phyloP scores from a whole-genome alignment of 371 early-diverging fungal genomes.

The Mortierella sp. region DNA sequence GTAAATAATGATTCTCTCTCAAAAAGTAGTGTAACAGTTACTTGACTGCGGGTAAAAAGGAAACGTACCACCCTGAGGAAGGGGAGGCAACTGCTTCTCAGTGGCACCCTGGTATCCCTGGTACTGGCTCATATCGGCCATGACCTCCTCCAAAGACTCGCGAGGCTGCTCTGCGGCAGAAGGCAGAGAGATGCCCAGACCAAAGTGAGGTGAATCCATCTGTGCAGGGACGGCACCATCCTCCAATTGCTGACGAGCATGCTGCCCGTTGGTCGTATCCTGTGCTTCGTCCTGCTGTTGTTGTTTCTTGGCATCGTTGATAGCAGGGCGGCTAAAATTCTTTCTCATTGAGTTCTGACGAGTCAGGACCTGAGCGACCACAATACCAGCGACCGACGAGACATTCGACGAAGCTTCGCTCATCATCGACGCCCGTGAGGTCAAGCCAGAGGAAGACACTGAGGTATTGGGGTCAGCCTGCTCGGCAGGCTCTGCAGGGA shows the following conservation, averaged over 20 bases:
- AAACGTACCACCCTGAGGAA: constrained; percentile 37
- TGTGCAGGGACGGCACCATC: neutral
- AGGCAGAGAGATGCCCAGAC: constrained; percentile 42
- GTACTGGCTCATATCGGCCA: constrained; percentile 12
- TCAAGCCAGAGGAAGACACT: constrained; percentile 25
- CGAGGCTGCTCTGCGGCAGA: constrained; percentile 14
- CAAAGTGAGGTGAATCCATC: constrained; percentile 24
- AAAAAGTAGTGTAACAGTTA: neutral
- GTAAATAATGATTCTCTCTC: neutral
- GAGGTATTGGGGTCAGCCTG: constrained; percentile 8
- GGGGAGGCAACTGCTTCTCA: constrained; percentile 37
- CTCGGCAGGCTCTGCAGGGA: neutral
- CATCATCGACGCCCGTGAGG: constrained; percentile 40
- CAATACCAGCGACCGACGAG: constrained; percentile 45
- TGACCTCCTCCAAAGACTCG: constrained; percentile 13
- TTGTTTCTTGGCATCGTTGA: constrained; percentile 5
- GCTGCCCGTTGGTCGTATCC: neutral
- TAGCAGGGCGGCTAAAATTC: constrained; percentile 31
- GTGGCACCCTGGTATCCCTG: neutral
- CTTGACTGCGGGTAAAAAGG: neutral
- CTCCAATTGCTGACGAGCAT: constrained; percentile 1
- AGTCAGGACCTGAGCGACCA: constrained; percentile 45
- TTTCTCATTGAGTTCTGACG: constrained; percentile 47
- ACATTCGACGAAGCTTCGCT: constrained; percentile 47
- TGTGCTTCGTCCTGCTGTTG: neutral